These are phyloP conservation scores for Penicillium glabrum DNA, from an alignment of 2,329 filamentous ascomycete species.

Conservation along the genomic window DNA sequence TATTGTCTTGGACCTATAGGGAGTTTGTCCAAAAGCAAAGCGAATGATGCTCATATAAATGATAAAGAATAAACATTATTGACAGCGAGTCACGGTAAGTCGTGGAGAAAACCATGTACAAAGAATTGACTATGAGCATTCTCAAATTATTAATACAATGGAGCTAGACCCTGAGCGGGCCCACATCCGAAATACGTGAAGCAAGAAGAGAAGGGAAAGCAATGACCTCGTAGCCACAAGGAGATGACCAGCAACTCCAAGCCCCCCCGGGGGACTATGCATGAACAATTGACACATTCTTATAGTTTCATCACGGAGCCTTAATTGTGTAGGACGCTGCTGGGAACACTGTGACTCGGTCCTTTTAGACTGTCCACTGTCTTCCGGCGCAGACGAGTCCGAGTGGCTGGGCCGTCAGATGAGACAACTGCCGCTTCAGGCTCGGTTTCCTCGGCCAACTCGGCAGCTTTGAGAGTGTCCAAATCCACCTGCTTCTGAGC, in stretches of 20 bases:
- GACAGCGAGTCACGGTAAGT: slow-evolving; percentile 19
- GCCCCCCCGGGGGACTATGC: slow-evolving; percentile 12
- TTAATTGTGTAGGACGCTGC: slow-evolving; percentile 41
- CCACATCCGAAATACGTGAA: slow-evolving; percentile 18
- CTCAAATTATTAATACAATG: slow-evolving; percentile 36
- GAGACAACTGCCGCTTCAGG: slow-evolving; percentile 27
- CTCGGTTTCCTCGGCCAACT: slow-evolving; percentile 16
- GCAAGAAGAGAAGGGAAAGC: slow-evolving; percentile 11
- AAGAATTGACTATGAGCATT: slow-evolving; percentile 24
- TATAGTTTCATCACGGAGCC: slow-evolving; percentile 10
- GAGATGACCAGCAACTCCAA: slow-evolving; percentile 36
- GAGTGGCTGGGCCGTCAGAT: slow-evolving; percentile 23
- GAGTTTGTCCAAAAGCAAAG: background rate
- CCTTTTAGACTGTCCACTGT: slow-evolving; percentile 38
- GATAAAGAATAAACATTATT: slow-evolving; percentile 23
- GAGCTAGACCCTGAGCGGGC: slow-evolving; percentile 5
- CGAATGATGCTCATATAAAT: background rate
- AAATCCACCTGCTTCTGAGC: slow-evolving; percentile 59
- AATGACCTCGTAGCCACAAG: slow-evolving; percentile 16
- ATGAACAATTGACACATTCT: slow-evolving; percentile 14
- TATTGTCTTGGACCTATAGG: background rate
- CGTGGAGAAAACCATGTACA: slow-evolving; percentile 24
- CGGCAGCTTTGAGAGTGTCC: slow-evolving; percentile 36
- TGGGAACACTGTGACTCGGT: slow-evolving; percentile 38
- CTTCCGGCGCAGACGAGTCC: slow-evolving; percentile 38